phyloP scores from a whole-genome alignment of 1,284 basidiomycete species.

The Melampsora allii-populina region DNA sequence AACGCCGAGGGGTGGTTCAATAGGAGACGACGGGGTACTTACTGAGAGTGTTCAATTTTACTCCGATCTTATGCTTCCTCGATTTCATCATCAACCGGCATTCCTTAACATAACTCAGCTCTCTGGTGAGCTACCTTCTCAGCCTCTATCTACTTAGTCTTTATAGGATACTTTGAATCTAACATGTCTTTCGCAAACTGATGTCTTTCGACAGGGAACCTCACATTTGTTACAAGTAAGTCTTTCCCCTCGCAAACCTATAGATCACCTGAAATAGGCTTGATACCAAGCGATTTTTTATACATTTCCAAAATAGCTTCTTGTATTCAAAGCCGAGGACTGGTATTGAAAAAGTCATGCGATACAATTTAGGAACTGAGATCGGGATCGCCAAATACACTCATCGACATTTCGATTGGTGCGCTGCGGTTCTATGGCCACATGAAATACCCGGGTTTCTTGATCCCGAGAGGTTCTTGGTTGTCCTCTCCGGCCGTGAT shows the following conservation, averaged over 20 bases:
- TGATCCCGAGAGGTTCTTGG: slow-evolving; percentile 32
- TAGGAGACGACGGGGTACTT: neutral
- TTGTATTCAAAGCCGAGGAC: slow-evolving; percentile 34
- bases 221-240: slow-evolving; percentile 40
- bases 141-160: too few relatives aligned
- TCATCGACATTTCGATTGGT: slow-evolving; percentile 27
- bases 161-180: neutral
- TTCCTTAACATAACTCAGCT: neutral
- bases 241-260: neutral
- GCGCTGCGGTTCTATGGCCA: slow-evolving; percentile 27
- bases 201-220: slow-evolving; percentile 19
- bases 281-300: neutral
- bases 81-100: neutral
- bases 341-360: slow-evolving; percentile 22
- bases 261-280: neutral
- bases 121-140: slow-evolving; percentile 26
- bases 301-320: slow-evolving; percentile 17
- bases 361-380: slow-evolving; percentile 13
- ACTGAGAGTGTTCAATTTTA: too few relatives aligned
- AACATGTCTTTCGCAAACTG: neutral
- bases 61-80: neutral
- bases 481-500: slow-evolving; percentile 20
- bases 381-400: slow-evolving; percentile 22
- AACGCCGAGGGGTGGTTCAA: neutral
- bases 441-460: slow-evolving; percentile 35